Conservation (phyloP, 306 rosid species). For the Prunus dulcis region DNA sequence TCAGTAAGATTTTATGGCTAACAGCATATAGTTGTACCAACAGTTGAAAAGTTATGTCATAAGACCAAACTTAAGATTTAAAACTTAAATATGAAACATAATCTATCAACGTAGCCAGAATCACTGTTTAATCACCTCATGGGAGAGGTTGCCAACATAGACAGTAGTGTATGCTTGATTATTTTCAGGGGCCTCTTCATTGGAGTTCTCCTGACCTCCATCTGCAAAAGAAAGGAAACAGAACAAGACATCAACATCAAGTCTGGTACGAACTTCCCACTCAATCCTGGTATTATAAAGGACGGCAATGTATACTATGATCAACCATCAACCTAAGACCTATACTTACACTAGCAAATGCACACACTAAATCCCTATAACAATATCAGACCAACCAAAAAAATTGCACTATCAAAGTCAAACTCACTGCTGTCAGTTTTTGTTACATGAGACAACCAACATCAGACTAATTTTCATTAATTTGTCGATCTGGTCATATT, state of each 20-base stretch:
- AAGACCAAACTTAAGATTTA: not conserved
- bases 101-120: slow-evolving; percentile 1
- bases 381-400: not conserved
- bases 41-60: not conserved
- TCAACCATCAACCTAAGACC: not conserved
- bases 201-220: slow-evolving; percentile 54
- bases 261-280: not conserved
- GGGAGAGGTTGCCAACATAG: slow-evolving; percentile 88
- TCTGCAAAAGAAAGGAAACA: slow-evolving; percentile 39
- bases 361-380: not conserved
- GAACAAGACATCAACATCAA: not conserved
- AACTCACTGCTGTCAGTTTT: not conserved
- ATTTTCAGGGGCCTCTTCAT: slow-evolving; percentile 64
- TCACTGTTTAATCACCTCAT: slow-evolving; percentile 46
- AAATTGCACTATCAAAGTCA: not conserved
- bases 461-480: not conserved
- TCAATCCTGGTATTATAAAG: not conserved
- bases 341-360: not conserved
- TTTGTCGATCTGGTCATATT: not conserved
- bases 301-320: not conserved
- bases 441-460: not conserved
- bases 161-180: slow-evolving; percentile 78
- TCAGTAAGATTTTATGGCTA: not conserved
- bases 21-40: not conserved
- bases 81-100: not conserved